Evolutionary conservation across 495 filamentous ascomycete species (phyloP), one percentile per base, ranked within the genome.

Genomic region (Bacidia gigantensis): DNA sequence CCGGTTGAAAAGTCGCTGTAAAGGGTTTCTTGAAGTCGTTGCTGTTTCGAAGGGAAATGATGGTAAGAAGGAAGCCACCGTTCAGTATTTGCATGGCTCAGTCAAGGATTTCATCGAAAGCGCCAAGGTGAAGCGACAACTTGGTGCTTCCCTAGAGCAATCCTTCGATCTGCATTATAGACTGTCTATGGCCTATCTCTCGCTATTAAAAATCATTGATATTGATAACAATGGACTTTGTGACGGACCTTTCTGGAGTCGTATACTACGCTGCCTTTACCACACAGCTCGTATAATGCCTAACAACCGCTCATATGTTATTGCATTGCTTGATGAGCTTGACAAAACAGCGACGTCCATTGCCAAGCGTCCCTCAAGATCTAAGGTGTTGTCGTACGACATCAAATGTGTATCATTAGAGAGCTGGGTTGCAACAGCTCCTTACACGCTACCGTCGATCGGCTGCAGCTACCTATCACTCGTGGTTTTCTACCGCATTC

Each of bases 41-140:
- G 43, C 23, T 5, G 39, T 23, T 10, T 2, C 25, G 22, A 5
- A 3, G 17, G 40, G 24, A 3, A n/a, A 12, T 26, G 12, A 7
- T 2, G 26, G 11, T 21, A 14, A 2, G 24, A 22, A 14, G 3
- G 23, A 49, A 11, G 11, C 26, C 11, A 57, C 32, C 3, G 52
- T 57, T 24, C 55, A 54, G 45, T 50, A 54, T 39, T 32, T 57
- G 12, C 55, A 57, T 24, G 39, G 24, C 17, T 50, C 55, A 3
- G 43, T 57, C 17, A 54, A 50, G 32, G 52, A 54, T 18, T 56
- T 26, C 50, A 14, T 56, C 10, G 40, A 52, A 21, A 56, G 21
- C 39, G n/a, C n/a, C 3, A 18, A 52, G 18, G 53, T 40, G 14
- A 26, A 51, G 26, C 11, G 23, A 17, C 11, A 10, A 7, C 49